phyloP scores from a whole-genome alignment of 345 rosid species.

The sweet orange (Citrus sinensis) region DNA sequence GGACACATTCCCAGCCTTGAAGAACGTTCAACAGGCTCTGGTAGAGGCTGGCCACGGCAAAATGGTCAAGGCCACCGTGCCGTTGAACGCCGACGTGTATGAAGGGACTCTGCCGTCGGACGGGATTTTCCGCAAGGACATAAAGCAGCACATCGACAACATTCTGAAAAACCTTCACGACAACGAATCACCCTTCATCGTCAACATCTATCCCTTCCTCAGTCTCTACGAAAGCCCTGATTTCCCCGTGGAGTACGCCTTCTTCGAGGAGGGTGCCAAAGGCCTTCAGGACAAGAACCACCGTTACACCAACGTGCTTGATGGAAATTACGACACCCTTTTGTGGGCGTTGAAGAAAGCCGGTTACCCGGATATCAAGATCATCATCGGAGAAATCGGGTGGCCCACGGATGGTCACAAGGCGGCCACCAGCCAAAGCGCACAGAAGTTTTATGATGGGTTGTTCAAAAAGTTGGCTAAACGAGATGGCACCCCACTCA shows the following conservation, averaged over 20 bases:
- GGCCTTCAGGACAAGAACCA: conserved; percentile 34
- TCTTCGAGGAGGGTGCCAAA: conserved; percentile 32
- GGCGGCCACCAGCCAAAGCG: conserved; percentile 30
- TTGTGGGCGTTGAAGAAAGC: conserved; percentile 53
- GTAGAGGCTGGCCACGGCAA: conserved; percentile 50
- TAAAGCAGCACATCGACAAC: conserved; percentile 36
- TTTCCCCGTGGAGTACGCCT: conserved; percentile 71
- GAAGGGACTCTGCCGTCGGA: conserved; percentile 59
- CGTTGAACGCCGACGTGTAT: conserved; percentile 82
- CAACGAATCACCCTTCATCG: conserved; percentile 55
- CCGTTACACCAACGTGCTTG: conserved; percentile 61
- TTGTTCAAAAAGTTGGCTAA: conserved; percentile 50
- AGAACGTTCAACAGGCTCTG: conserved; percentile 67
- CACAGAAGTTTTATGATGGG: conserved; percentile 67
- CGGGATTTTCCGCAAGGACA: conserved; percentile 51
- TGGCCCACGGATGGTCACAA: conserved; percentile 83
- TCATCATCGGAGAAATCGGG: conserved; percentile 87
- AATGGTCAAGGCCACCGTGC: conserved; percentile 58
- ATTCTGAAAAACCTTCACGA: conserved; percentile 43
- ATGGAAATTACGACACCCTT: conserved; percentile 86
- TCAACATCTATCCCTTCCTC: conserved; percentile 88
- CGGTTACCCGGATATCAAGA: conserved; percentile 40
- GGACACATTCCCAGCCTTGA: conserved; percentile 54
- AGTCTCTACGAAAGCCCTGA: conserved; percentile 53
- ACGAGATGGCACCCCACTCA: conserved; percentile 60